These are phyloP conservation scores for Xylariaceae sp. DNA, from an alignment of 2,329 filamentous ascomycete genomes.

Conservation along the genomic window DNA sequence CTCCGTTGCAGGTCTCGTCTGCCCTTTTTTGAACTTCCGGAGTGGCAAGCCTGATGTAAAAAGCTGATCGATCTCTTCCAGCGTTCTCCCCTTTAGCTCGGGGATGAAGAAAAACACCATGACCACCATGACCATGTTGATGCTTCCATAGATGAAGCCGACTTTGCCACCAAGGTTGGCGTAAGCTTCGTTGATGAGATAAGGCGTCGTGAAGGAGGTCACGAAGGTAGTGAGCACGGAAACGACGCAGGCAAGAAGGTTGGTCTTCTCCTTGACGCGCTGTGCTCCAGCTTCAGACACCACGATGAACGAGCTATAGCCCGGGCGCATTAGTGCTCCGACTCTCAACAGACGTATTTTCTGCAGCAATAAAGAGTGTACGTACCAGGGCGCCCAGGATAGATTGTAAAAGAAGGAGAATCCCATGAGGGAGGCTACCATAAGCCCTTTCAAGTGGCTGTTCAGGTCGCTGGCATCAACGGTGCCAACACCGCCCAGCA, in stretches of 20 bases:
- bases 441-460: slow-evolving; percentile 3
- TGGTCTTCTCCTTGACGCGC: slow-evolving; percentile 8
- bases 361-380: neutral
- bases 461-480: slow-evolving; percentile 3
- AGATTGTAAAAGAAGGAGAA: slow-evolving; percentile 8
- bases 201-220: slow-evolving; percentile 5
- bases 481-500: slow-evolving; percentile 7
- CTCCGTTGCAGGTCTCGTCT: slow-evolving; percentile 5
- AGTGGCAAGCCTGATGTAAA: slow-evolving; percentile 4
- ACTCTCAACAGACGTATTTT: too few relatives aligned
- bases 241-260: slow-evolving; percentile 8
- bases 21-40: slow-evolving; percentile 2
- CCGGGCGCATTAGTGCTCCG: too few relatives aligned
- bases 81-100: slow-evolving; percentile 6
- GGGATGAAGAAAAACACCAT: slow-evolving; percentile 6
- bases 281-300: slow-evolving; percentile 7
- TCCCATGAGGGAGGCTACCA: slow-evolving; percentile 7
- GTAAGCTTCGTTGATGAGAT: slow-evolving; percentile 6
- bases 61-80: slow-evolving; percentile 9
- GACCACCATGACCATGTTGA: slow-evolving; percentile 5
- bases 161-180: slow-evolving; percentile 9
- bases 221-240: slow-evolving; percentile 9
- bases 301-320: slow-evolving; percentile 6
- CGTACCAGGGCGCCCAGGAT: slow-evolving; percentile 9
- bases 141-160: slow-evolving; percentile 8